phyloP scores from a whole-genome alignment of 495 filamentous ascomycete genomes.

The Lindgomyces ingoldianus region DNA sequence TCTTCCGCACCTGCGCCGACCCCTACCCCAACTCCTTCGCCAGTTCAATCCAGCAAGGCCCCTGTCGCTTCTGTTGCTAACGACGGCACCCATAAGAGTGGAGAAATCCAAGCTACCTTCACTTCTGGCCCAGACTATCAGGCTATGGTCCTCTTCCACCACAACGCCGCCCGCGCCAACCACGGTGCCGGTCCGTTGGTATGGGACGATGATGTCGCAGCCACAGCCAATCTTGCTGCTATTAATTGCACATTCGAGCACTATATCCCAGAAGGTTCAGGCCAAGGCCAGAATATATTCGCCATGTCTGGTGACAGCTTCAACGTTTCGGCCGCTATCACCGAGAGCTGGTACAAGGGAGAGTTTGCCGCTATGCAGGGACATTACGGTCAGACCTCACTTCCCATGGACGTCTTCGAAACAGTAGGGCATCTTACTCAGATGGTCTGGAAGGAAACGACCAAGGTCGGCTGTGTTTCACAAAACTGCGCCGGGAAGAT shows the following conservation, averaged over 20 bases:
- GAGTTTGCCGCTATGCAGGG: conserved; percentile 59
- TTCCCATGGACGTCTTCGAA: conserved; percentile 59
- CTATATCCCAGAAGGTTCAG: conserved; percentile 52
- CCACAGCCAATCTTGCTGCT: conserved; percentile 57
- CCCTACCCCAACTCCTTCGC: conserved; percentile 18
- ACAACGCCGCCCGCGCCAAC: conserved; percentile 85
- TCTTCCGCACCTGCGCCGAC: conserved; percentile 15
- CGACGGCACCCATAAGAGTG: conserved; percentile 16
- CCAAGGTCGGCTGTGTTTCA: conserved; percentile 71
- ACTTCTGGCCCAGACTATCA: conserved; percentile 47
- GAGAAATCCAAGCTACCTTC: conserved; percentile 18
- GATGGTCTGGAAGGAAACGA: conserved; percentile 78
- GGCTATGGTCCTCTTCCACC: conserved; percentile 60
- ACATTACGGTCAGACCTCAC: conserved; percentile 49
- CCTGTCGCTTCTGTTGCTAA: conserved; percentile 12
- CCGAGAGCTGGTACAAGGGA: conserved; percentile 80
- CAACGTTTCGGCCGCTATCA: conserved; percentile 65
- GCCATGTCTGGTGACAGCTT: conserved; percentile 22
- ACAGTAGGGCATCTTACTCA: conserved; percentile 87
- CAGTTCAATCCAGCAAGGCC: conserved; percentile 17
- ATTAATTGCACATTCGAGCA: conserved; percentile 70
- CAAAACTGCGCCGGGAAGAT: conserved; percentile 50
- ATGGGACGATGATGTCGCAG: conserved; percentile 64
- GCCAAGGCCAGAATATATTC: conserved; percentile 76
- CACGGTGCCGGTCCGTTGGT: conserved; percentile 67